A percentile compares a stretch with the other conserved stretches of the same genome.
phyloP scores from a whole-genome alignment of 2,329 filamentous ascomycete genomes.

The Microdochium nivale region DNA sequence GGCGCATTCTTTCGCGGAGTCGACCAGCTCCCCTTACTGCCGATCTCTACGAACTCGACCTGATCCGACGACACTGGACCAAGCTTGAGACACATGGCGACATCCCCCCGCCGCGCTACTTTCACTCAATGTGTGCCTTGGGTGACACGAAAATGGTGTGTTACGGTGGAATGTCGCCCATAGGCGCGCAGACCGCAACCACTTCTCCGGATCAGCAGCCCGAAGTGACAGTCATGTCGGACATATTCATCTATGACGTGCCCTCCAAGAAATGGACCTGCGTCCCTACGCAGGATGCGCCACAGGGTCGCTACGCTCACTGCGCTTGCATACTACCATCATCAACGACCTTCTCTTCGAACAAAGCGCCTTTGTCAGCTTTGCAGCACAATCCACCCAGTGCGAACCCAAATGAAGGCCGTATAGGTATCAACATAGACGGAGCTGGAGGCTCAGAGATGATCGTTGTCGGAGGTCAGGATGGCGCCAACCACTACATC shows the following conservation, averaged over 20 bases:
- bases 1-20: slow-evolving; percentile 75
- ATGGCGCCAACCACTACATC: slow-evolving; percentile 97
- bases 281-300: slow-evolving; percentile 69
- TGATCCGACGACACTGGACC: slow-evolving; percentile 87
- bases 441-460: slow-evolving; percentile 91
- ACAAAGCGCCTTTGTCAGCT: slow-evolving; percentile 74
- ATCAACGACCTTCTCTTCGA: slow-evolving; percentile 76
- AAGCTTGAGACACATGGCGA: slow-evolving; percentile 81
- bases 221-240: slow-evolving; percentile 94
- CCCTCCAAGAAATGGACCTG: slow-evolving; percentile 76
- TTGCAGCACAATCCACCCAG: slow-evolving; percentile 83
- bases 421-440: slow-evolving; percentile 81
- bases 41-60: slow-evolving; percentile 86
- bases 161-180: slow-evolving; percentile 95
- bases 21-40: slow-evolving; percentile 74
- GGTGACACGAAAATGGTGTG: slow-evolving; percentile 96
- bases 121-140: slow-evolving; percentile 89
- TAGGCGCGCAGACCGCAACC: slow-evolving; percentile 38
- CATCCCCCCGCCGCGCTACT: slow-evolving; percentile 84
- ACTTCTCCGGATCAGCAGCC: slow-evolving; percentile 57
- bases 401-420: slow-evolving; percentile 76
- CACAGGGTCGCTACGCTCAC: slow-evolving; percentile 92
- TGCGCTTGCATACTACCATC: slow-evolving; percentile 90
- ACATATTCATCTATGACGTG: slow-evolving; percentile 93
- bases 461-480: slow-evolving; percentile 93